Conservation (phyloP, 371 early-diverging fungal species). For the Apophysomyces elegans region DNA sequence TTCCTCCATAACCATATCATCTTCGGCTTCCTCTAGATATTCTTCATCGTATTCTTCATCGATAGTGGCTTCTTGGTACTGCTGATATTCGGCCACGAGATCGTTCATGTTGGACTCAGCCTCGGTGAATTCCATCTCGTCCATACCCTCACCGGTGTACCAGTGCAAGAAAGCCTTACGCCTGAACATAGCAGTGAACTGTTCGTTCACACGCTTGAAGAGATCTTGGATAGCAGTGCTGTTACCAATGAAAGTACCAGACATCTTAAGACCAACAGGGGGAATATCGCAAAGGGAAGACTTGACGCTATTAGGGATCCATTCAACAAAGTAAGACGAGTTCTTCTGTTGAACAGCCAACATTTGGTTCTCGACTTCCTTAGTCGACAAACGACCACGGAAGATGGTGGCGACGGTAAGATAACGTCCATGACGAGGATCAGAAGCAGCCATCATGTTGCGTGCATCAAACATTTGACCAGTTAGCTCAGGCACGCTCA, state of each 20-base stretch:
- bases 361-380: conserved; percentile 99
- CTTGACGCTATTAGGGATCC: conserved; percentile 99
- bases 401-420: conserved; percentile 97
- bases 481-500: conserved; percentile 91
- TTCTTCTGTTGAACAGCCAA: conserved; percentile 91
- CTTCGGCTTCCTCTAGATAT: conserved; percentile 41
- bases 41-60: conserved; percentile 70
- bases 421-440: conserved; percentile 96
- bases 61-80: conserved; percentile 89
- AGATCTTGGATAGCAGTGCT: conserved; percentile 97
- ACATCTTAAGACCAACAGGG: conserved; percentile 94
- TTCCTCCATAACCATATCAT: conserved; percentile 22
- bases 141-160: conserved; percentile 97
- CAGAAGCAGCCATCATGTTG: conserved; percentile 99
- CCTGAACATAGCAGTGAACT: conserved; percentile 91
- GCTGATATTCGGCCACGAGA: conserved; percentile 95
- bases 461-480: conserved; percentile 97
- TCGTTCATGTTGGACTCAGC: conserved; percentile 91
- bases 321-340: conserved; percentile 96
- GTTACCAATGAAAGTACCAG: conserved; percentile 98
- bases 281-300: conserved; percentile 98
- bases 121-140: conserved; percentile 94
- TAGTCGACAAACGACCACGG: conserved; percentile 98
- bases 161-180: conserved; percentile 96
- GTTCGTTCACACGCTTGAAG: conserved; percentile 96